These are phyloP conservation scores for Ogataea methanolica DNA, from an alignment of 805 yeast species.

Conservation along the genomic window DNA sequence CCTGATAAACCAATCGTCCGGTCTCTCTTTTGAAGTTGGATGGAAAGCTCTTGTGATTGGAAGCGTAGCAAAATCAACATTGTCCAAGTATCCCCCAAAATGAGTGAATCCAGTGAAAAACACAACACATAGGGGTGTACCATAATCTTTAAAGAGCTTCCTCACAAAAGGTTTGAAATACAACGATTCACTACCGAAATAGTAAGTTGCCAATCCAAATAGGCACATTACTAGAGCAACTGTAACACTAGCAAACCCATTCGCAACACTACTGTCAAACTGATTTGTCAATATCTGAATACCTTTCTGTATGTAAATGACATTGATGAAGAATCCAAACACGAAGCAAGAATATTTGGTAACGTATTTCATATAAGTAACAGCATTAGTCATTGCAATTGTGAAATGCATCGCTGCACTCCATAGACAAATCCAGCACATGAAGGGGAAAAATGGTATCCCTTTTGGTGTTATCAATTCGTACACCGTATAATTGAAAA, in stretches of 20 bases:
- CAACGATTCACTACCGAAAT: slow-evolving; percentile 58
- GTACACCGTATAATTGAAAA: slow-evolving; percentile 87
- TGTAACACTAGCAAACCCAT: slow-evolving; percentile 61
- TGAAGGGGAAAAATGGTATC: slow-evolving; percentile 71
- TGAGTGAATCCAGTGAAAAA: slow-evolving; percentile 93
- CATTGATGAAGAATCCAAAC: slow-evolving; percentile 86
- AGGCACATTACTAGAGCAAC: slow-evolving; percentile 72
- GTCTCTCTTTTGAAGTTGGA: slow-evolving; percentile 56
- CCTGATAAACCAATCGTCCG: slow-evolving; percentile 71
- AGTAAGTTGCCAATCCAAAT: slow-evolving; percentile 59
- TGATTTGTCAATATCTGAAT: slow-evolving; percentile 75
- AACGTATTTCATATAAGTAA: slow-evolving; percentile 62
- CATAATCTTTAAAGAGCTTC: slow-evolving; percentile 76
- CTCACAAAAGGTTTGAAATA: slow-evolving; percentile 58
- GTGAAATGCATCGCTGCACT: slow-evolving; percentile 74
- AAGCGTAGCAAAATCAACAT: slow-evolving; percentile 53
- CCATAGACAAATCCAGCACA: slow-evolving; percentile 97
- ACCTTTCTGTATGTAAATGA: slow-evolving; percentile 87
- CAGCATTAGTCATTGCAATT: slow-evolving; percentile 66
- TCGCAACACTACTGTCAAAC: slow-evolving; percentile 39
- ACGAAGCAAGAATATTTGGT: slow-evolving; percentile 86
- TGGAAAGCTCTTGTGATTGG: slow-evolving; percentile 69
- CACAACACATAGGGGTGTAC: slow-evolving; percentile 76
- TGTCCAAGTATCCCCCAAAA: slow-evolving; percentile 73
- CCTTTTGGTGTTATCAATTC: slow-evolving; percentile 56